Percentiles rank a stretch among this genome's conserved stretches.
phyloP scores from a whole-genome alignment of 192 early-diverging fungal species.

The Geosiphon pyriformis region DNA sequence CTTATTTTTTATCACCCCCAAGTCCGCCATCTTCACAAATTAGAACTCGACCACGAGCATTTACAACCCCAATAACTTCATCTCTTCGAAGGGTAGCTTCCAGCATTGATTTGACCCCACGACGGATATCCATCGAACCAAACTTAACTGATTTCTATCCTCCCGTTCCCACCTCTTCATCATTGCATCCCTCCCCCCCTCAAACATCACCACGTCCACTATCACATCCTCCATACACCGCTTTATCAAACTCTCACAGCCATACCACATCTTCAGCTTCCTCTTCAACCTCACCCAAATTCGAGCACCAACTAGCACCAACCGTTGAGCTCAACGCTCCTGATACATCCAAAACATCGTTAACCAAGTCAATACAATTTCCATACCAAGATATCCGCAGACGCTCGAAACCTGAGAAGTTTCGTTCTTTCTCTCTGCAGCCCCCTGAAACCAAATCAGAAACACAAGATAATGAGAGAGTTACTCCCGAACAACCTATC shows the following conservation, averaged over 20 bases:
- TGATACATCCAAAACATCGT: not conserved
- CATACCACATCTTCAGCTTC: not conserved
- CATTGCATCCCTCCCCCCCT: not conserved
- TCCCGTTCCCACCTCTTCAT: not conserved
- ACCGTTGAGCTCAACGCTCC: not conserved
- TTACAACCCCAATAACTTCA: not conserved
- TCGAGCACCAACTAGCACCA: not conserved
- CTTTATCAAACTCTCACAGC: not conserved
- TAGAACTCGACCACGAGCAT: not conserved
- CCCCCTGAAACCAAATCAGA: too few species aligned
- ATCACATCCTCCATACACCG: not conserved
- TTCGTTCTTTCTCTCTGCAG: not conserved
- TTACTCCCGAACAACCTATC: not conserved
- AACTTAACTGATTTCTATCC: not conserved
- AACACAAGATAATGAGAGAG: not conserved
- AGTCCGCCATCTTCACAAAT: not conserved
- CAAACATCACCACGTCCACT: not conserved
- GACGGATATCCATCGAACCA: not conserved
- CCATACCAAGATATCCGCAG: slow-evolving; percentile 16
- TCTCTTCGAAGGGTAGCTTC: not conserved
- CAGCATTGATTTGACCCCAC: too few species aligned
- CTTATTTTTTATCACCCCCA: not conserved
- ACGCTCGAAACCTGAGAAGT: not conserved
- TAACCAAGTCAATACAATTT: not conserved
- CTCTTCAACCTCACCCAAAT: not conserved